Evolutionary conservation across 148 eudicot genomes (phyloP), one percentile per base, ranked within the genome.

Genomic region (Selenicereus undatus): DNA sequence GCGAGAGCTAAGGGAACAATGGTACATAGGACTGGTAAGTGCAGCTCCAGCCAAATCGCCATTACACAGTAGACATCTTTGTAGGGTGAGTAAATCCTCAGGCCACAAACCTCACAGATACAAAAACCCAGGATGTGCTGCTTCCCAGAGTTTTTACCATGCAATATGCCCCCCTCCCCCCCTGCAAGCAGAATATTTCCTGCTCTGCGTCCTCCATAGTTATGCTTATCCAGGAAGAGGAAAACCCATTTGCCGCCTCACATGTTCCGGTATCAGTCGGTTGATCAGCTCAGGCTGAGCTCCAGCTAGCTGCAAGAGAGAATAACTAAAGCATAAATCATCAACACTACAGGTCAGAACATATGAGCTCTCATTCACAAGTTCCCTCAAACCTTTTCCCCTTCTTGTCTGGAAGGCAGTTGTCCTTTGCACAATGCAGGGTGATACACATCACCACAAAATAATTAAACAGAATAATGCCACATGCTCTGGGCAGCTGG

Each of bases 231-330:
- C 88, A 26, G 90, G 90, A 80, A 88, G 89, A 3, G 83, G 87
- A 78, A 88, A 82, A 81, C 97, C 89, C 43, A 58, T 80, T 87
- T 94, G 98, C 76, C 90, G 84, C n/a, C 91, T 81, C 36, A 89
- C 83, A 60, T 94, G 94, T 86, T 91, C 97, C 20, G 98, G 98
- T 84, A 94, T 87, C 70, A 94, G 84, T 84, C 87, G 86, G 84
- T 86, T 83, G 81, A 94, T 90, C 88, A 94, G 86, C 79, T 92
- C 97, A 3, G 90, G 92, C 29, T 92, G 80, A 79, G 90, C 91
- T 85, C 93, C 94, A 73, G 81, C 78, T 74, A 94, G 83, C 98
- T 94, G 92, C 83, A 81, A 83, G 21, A 35, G 71, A 32, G 9
- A 72, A 51, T 29, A 70, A 73, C 16, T 45, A 81, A 36, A 27